Evolutionary conservation across 2,329 filamentous ascomycete species (phyloP), one percentile per base, ranked within the genome.

Genomic region (Rhynchosporium graminicola): DNA sequence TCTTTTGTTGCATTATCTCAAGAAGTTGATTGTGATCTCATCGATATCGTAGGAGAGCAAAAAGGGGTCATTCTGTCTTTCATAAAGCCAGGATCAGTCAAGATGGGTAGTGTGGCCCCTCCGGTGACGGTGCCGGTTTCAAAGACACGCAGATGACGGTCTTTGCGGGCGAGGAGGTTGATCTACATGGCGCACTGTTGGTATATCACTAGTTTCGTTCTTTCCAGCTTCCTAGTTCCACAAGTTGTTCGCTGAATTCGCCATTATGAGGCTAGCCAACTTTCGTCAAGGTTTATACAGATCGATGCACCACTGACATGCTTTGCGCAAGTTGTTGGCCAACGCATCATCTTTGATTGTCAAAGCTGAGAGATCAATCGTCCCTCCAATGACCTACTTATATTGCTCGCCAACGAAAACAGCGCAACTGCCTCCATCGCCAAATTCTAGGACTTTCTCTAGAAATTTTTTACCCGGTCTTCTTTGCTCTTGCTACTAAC

Each of bases 271-370:
- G 20, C 50, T 42, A 59, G 57, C 45, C 28, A 33, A 29, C 1
- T 12, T 36, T 59, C 43, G 13, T 58, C 15, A 29, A 36, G 8
- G 26, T 10, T 58, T 7, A n/a, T 15, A 12, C 20, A 12, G 20
- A 26, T 47, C n/a, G 26, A 59, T 45, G 12, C 50, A 50, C 57
- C 57, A 59, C 42, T 59, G 57, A 29, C 31, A 46, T 6, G 45
- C 29, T 45, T 50, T 50, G 28, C 45, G 57, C 31, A 29, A 50
- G 33, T 59, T 59, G 57, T 59, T 59, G 33, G 57, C 45, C 28
- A 59, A 50, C 13, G 40, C 57, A 50, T 59, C 57, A 48, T 59
- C 28, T 50, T 46, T 50, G 28, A 59, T 59, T 13, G 57, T 59
- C 45, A 59, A 46, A 20, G 57, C 45, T 20, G 50, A 20, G 31